phyloP scores from a whole-genome alignment of 441 rosid species.

The Syzygium syzygioides region DNA sequence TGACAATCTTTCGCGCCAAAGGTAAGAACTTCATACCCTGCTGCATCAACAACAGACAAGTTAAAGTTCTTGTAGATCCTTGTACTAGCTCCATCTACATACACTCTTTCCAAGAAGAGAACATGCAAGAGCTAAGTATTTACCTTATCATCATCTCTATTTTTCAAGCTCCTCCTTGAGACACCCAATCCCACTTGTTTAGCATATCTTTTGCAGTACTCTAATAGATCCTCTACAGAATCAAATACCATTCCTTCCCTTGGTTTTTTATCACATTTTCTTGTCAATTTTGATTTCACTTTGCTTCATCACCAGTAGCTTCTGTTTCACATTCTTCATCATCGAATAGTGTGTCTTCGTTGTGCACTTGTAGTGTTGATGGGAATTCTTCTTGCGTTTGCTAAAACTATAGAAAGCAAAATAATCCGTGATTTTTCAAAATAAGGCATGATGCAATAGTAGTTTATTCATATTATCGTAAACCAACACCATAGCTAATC shows the following conservation, averaged over 20 bases:
- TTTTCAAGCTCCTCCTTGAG: not conserved
- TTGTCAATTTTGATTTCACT: not conserved
- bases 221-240: not conserved
- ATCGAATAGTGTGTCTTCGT: not conserved
- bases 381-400: not conserved
- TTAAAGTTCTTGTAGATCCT: not conserved
- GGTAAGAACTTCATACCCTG: not conserved
- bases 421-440: not conserved
- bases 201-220: not conserved
- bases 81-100: not conserved
- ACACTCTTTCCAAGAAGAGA: not conserved
- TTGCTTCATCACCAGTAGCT: not conserved
- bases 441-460: not conserved
- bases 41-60: not conserved
- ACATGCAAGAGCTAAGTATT: not conserved
- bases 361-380: fast-evolving
- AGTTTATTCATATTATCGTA: not conserved
- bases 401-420: fast-evolving
- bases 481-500: not conserved
- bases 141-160: not conserved
- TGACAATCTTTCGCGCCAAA: not conserved
- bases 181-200: not conserved
- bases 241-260: not conserved
- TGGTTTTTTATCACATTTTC: not conserved
- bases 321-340: not conserved